Base-by-base conservation (phyloP, 1,139 yeast genomes). In the Geotrichum europaeum region DNA sequence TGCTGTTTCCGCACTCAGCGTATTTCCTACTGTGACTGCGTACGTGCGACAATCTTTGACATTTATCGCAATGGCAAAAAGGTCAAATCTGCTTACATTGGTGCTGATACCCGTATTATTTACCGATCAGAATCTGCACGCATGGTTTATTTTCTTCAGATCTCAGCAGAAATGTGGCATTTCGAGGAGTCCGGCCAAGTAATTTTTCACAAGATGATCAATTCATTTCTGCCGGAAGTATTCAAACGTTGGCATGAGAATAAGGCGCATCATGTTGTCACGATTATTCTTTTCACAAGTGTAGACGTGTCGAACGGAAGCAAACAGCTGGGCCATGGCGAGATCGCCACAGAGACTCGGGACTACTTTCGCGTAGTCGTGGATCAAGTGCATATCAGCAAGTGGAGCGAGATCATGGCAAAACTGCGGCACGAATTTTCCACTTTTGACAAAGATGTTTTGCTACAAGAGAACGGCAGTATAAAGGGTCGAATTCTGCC, bases 131-230 rank as follows among this genome's bases (percentile, higher is more conserved):
- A 94, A 68, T 86, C 96, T 54, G 96, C 98, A 1, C 83, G 89
- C 62, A 76, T 92, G 63, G 82, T 91, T 13, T 89, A 92, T 56
- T 78, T 95, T 64, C 84, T 95, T 58, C 99, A 95, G 71, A 83
- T 92, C 66, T 89, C 97, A 1, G 81, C 87, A 51, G 99, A 95
- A 70, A 95, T 94, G 97, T 95, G 98, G 96, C 91, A 92, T 71
- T 95, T 95, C 73, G 98, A 94, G 73, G 97, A 92, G 70, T 88
- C 87, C 67, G 99, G 99, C 0, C 98, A 92, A 69, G 88, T 92
- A 57, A 83, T 90, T 82, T 94, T 92, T 71, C 96, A 92, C 72
- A 91, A 91, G 72, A 83, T 95, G 68, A 90, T 95, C 57, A 92
- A 94, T 72, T 89, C 96, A 25, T 79, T 94, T 61, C 84, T 95